Conservation (phyloP, 768 basidiomycete genomes). For the Kwoniella mangroviensis region DNA sequence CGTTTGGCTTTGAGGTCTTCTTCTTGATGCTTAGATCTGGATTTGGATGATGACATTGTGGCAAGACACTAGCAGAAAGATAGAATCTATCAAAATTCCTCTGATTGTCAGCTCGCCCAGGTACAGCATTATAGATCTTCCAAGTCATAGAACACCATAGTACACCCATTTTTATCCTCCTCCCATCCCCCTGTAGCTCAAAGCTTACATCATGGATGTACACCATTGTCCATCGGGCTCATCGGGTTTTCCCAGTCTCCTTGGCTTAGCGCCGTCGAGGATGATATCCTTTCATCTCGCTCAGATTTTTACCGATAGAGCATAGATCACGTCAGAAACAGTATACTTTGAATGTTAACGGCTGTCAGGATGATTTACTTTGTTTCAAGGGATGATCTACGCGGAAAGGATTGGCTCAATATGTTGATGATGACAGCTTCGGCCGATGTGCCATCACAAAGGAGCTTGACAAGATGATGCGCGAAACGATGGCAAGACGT, state of each 20-base stretch:
- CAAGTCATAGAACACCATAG: too few relatives aligned
- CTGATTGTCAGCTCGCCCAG: too few relatives aligned
- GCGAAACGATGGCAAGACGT: background rate
- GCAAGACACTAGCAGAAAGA: too few relatives aligned
- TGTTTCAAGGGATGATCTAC: background rate
- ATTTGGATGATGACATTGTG: conserved; percentile 3
- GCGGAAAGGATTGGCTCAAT: background rate
- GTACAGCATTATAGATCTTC: too few relatives aligned
- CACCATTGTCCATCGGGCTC: background rate
- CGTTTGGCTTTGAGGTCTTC: conserved; percentile 32
- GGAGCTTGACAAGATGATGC: background rate
- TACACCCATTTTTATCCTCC: too few relatives aligned
- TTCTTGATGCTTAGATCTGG: conserved; percentile 25
- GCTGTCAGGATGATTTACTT: background rate
- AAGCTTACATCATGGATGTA: background rate
- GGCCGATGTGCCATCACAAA: background rate
- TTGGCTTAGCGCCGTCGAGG: background rate
- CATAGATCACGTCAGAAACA: background rate
- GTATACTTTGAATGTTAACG: background rate
- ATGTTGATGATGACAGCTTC: background rate
- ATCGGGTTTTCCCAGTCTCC: background rate
- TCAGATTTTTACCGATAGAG: background rate
- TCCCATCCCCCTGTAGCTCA: too few relatives aligned
- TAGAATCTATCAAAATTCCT: too few relatives aligned
- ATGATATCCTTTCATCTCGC: background rate